Conservation (phyloP, 805 yeast species). For the Gaillardinia entomophila region DNA sequence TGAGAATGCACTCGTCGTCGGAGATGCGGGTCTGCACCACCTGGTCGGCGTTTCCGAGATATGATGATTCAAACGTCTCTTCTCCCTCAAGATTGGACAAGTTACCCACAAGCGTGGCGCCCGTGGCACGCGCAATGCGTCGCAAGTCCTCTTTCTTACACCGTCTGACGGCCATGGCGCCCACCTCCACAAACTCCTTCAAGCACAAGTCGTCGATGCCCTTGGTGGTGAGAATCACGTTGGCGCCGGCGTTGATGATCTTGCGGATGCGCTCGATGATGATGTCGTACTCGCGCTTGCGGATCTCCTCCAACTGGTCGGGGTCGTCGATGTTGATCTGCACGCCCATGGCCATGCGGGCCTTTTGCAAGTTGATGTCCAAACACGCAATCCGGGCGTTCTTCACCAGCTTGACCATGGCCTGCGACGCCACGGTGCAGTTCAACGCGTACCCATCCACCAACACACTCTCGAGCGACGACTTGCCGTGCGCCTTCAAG, state of each 20-base stretch:
- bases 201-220: conserved; percentile 92
- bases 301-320: conserved; percentile 88
- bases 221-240: conserved; percentile 87
- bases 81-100: conserved; percentile 95
- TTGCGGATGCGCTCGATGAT: conserved; percentile 77
- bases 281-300: conserved; percentile 84
- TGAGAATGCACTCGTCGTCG: conserved; percentile 93
- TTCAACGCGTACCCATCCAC: conserved; percentile 94
- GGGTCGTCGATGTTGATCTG: conserved; percentile 96
- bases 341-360: conserved; percentile 97
- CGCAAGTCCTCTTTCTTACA: conserved; percentile 95
- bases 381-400: conserved; percentile 81
- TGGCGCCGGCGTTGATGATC: conserved; percentile 84
- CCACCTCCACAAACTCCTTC: conserved; percentile 85
- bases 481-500: conserved; percentile 94
- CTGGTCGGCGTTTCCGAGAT: conserved; percentile 84
- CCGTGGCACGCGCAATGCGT: conserved; percentile 96
- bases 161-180: conserved; percentile 93
- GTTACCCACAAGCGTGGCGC: conserved; percentile 83
- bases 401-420: conserved; percentile 72
- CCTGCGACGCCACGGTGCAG: conserved; percentile 96
- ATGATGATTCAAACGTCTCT: conserved; percentile 80
- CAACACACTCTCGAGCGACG: conserved; percentile 77
- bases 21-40: conserved; percentile 87
- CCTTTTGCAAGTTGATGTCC: conserved; percentile 91